A percentile compares a stretch with the other conserved stretches of the same genome.
phyloP scores from a whole-genome alignment of 2,329 filamentous ascomycete species.

The Basipetospora sp. region DNA sequence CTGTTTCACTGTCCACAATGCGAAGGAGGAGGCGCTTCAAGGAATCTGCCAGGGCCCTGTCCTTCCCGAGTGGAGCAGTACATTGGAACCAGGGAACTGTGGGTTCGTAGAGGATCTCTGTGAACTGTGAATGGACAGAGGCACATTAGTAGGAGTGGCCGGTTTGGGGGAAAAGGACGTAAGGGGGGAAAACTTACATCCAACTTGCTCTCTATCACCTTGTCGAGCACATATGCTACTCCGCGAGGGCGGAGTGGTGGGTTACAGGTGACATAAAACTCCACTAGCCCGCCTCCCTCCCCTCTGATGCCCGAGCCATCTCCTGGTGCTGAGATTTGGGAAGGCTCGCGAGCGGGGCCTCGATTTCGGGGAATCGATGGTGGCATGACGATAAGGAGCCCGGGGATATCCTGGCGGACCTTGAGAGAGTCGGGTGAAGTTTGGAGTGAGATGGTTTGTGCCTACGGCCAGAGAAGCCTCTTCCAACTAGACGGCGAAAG shows the following conservation, averaged over 20 bases:
- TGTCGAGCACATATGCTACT: slow-evolving; percentile 14
- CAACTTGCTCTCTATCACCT: slow-evolving; percentile 5
- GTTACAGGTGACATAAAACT: slow-evolving; percentile 22
- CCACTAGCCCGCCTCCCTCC: slow-evolving; percentile 8
- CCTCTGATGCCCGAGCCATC: too few species aligned
- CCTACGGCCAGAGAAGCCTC: too few species aligned
- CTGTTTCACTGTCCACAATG: slow-evolving; percentile 11
- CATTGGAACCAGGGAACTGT: slow-evolving; percentile 22
- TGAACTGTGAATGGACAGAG: slow-evolving; percentile 1
- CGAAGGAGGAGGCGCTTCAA: slow-evolving; percentile 12
- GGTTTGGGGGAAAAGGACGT: neutral
- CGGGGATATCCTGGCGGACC: too few species aligned
- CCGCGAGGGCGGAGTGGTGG: slow-evolving; percentile 19
- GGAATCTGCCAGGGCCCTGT: slow-evolving; percentile 8
- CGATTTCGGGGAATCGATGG: too few species aligned
- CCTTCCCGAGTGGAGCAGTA: slow-evolving; percentile 10
- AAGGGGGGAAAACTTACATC: slow-evolving; percentile 7
- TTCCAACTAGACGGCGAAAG: too few species aligned
- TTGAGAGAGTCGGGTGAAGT: too few species aligned
- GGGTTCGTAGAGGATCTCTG: slow-evolving; percentile 23
- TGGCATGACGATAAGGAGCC: too few species aligned
- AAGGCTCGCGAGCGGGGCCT: too few species aligned
- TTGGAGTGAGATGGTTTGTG: too few species aligned
- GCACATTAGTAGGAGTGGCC: neutral
- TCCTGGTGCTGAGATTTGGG: too few species aligned